A percentile compares a stretch with the other conserved stretches of the same genome.
These are phyloP conservation scores for Beauveria caledonica DNA, from an alignment of 2,329 filamentous ascomycete genomes.

Conservation along the genomic window DNA sequence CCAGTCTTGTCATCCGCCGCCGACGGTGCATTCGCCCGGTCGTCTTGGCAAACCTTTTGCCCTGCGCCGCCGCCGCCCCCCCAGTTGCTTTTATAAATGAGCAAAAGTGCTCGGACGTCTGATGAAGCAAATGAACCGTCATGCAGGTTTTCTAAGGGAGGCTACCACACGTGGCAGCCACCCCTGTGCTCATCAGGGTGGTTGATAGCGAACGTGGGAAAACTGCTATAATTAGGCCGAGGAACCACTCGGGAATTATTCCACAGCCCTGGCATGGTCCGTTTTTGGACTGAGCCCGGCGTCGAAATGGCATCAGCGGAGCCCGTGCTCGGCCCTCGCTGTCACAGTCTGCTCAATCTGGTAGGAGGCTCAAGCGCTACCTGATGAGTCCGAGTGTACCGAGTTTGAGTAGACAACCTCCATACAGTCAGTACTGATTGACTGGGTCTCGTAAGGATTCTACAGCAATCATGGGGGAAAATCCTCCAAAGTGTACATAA, in stretches of 20 bases:
- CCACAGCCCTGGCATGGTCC: background rate
- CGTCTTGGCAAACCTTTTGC: too few relatives aligned
- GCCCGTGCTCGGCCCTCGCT: background rate
- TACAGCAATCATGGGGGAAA: background rate
- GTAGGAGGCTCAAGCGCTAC: background rate
- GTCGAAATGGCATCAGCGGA: background rate
- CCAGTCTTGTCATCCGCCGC: too few relatives aligned
- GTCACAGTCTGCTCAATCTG: background rate
- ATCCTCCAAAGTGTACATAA: background rate
- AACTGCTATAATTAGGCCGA: background rate
- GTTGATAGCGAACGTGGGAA: background rate
- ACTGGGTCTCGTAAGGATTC: background rate
- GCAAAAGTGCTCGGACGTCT: background rate
- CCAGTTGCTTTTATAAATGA: too few relatives aligned
- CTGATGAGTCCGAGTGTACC: constrained; percentile 2
- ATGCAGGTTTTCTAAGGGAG: background rate
- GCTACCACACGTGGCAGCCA: background rate
- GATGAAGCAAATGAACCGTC: too few relatives aligned
- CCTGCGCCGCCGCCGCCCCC: too few relatives aligned
- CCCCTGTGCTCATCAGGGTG: background rate
- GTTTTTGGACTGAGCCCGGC: background rate
- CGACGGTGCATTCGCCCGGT: too few relatives aligned
- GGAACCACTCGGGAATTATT: background rate
- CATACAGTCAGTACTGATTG: too few relatives aligned
- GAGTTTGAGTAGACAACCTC: background rate